Percentiles rank a stretch among this genome's conserved stretches.
These are phyloP conservation scores for Spencermartinsiella ligniputridi DNA, from an alignment of 1,139 yeast species.

Conservation along the genomic window DNA sequence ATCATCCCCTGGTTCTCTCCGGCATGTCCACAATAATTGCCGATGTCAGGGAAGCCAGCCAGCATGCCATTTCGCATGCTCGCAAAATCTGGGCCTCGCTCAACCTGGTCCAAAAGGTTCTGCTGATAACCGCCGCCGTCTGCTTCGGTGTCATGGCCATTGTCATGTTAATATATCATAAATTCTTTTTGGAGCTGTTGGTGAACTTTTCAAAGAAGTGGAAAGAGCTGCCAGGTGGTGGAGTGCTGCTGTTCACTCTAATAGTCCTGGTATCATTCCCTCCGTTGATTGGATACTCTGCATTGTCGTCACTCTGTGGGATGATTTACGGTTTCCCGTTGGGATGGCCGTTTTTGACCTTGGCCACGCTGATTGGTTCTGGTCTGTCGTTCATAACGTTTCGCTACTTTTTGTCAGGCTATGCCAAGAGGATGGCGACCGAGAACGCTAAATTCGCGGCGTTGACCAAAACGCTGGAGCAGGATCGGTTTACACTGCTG, in stretches of 20 bases:
- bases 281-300: conserved; percentile 79
- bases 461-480: conserved; percentile 65
- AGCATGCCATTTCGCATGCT: conserved; percentile 4
- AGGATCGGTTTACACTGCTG: conserved; percentile 61
- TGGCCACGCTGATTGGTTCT: conserved; percentile 71
- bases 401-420: conserved; percentile 52
- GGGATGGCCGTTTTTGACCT: conserved; percentile 76
- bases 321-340: conserved; percentile 75
- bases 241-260: conserved; percentile 47
- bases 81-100: conserved; percentile 3
- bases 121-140: conserved; percentile 10
- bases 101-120: conserved; percentile 8
- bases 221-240: conserved; percentile 47
- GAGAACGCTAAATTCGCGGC: conserved; percentile 67
- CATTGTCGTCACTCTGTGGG: conserved; percentile 66
- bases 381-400: conserved; percentile 65
- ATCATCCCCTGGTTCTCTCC: too few species aligned
- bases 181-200: conserved; percentile 41
- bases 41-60: conserved; percentile 3
- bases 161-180: conserved; percentile 52
- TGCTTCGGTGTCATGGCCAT: conserved; percentile 30
- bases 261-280: conserved; percentile 66
- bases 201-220: conserved; percentile 46
- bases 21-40: conserved; percentile 3
- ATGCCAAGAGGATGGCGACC: conserved; percentile 51